A percentile compares a stretch with the other conserved stretches of the same genome.
phyloP scores from a whole-genome alignment of 2,329 filamentous ascomycete species.

The Claviceps sp. region DNA sequence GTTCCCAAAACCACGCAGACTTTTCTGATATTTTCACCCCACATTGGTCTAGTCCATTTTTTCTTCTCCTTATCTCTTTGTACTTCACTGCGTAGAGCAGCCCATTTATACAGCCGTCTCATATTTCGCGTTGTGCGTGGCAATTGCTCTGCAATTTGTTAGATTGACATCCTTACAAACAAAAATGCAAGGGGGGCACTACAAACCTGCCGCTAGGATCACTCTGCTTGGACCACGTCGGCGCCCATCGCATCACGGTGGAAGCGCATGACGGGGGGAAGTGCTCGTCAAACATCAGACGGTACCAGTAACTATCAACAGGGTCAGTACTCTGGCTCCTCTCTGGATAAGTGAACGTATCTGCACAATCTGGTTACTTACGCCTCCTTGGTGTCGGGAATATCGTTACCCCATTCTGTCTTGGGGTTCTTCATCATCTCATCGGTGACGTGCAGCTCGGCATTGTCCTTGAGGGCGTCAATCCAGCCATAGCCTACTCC shows the following conservation, averaged over 20 bases:
- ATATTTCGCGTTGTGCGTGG: conserved; percentile 65
- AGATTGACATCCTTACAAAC: not conserved
- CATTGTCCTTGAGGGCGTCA: conserved; percentile 89
- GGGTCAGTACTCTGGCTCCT: not conserved
- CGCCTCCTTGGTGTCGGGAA: conserved; percentile 94
- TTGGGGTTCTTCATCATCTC: conserved; percentile 99
- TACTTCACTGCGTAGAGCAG: not conserved
- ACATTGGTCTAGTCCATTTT: not conserved
- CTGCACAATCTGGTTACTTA: conserved; percentile 27
- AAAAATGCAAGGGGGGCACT: not conserved
- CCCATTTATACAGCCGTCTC: conserved; percentile 28
- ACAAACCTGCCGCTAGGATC: conserved; percentile 80
- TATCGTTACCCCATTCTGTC: conserved; percentile 83
- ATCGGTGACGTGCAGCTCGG: conserved; percentile 78
- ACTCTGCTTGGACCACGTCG: conserved; percentile 91
- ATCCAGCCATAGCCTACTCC: conserved; percentile 99
- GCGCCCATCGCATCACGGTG: conserved; percentile 93
- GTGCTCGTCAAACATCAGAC: conserved; percentile 96
- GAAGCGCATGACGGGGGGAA: conserved; percentile 85
- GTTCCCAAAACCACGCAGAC: not conserved
- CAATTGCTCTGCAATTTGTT: conserved; percentile 48
- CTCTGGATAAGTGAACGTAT: not conserved
- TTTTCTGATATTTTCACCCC: not conserved
- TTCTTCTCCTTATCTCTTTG: not conserved
- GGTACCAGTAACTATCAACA: conserved; percentile 72